phyloP scores from a whole-genome alignment of 768 basidiomycete species.

The Boletus rubescentipes region DNA sequence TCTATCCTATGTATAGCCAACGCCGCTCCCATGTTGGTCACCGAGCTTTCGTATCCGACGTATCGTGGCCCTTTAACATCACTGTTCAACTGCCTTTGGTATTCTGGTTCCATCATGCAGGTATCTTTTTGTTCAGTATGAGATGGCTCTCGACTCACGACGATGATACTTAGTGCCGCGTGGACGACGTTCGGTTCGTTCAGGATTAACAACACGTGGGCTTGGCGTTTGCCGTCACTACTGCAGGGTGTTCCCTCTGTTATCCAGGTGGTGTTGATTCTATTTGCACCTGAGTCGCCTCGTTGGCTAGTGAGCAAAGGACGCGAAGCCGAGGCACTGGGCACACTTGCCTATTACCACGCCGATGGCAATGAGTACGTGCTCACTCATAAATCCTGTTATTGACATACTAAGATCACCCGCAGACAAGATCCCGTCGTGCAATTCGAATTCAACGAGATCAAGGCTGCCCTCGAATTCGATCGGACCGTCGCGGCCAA shows the following conservation, averaged over 20 bases:
- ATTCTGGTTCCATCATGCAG: slow-evolving; percentile 77
- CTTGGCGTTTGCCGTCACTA: slow-evolving; percentile 80
- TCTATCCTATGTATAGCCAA: slow-evolving; percentile 37
- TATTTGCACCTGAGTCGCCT: slow-evolving; percentile 78
- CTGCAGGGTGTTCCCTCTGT: slow-evolving; percentile 72
- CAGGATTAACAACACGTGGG: slow-evolving; percentile 63
- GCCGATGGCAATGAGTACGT: slow-evolving; percentile 66
- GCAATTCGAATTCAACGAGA: slow-evolving; percentile 75
- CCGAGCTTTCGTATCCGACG: slow-evolving; percentile 78
- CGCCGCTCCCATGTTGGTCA: slow-evolving; percentile 79
- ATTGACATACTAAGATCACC: background rate
- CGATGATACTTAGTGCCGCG: slow-evolving; percentile 47
- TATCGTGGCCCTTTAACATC: slow-evolving; percentile 80
- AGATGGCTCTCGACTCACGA: background rate
- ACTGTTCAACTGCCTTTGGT: slow-evolving; percentile 83
- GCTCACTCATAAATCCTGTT: background rate
- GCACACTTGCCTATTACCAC: slow-evolving; percentile 77
- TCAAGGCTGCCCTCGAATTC: slow-evolving; percentile 74
- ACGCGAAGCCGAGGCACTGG: slow-evolving; percentile 62
- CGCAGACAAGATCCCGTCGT: slow-evolving; percentile 63
- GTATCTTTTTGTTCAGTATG: slow-evolving; percentile 21
- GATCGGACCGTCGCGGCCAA: slow-evolving; percentile 59
- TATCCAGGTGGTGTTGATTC: slow-evolving; percentile 63
- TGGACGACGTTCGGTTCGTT: slow-evolving; percentile 85
- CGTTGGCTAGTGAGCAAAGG: slow-evolving; percentile 81